phyloP scores from a whole-genome alignment of 106 monocot species.

The Dendrobium huoshanense region DNA sequence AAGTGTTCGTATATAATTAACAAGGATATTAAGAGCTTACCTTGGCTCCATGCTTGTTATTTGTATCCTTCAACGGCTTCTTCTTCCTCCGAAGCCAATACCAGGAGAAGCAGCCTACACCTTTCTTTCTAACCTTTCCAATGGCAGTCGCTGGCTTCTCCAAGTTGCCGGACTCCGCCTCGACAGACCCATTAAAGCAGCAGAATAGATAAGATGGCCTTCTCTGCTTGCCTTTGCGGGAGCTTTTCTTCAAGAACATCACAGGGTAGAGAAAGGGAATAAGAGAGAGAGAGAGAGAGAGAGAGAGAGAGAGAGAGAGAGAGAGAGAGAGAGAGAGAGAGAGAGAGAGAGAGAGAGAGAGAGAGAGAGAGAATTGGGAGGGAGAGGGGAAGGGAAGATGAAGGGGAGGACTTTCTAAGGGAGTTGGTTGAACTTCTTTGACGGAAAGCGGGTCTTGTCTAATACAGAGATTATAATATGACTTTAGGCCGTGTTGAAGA shows the following conservation, averaged over 20 bases:
- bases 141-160: neutral
- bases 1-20: too few relatives aligned
- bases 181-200: neutral
- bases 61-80: neutral
- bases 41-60: neutral
- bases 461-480: neutral
- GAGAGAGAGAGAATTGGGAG: neutral
- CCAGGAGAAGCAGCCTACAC: neutral
- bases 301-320: neutral
- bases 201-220: neutral
- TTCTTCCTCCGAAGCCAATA: neutral
- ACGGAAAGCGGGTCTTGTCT: neutral
- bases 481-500: neutral
- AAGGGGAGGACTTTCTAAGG: neutral
- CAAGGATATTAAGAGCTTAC: neutral
- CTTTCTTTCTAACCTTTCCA: neutral
- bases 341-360: neutral
- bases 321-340: neutral
- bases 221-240: neutral
- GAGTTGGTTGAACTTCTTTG: neutral
- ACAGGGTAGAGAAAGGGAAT: neutral
- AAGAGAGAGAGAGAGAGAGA: neutral
- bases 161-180: neutral
- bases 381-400: too few relatives aligned
- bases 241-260: slow-evolving; percentile 1